These are phyloP conservation scores for Sphaceloma murrayae DNA, from an alignment of 2,329 filamentous ascomycete genomes.

Conservation along the genomic window DNA sequence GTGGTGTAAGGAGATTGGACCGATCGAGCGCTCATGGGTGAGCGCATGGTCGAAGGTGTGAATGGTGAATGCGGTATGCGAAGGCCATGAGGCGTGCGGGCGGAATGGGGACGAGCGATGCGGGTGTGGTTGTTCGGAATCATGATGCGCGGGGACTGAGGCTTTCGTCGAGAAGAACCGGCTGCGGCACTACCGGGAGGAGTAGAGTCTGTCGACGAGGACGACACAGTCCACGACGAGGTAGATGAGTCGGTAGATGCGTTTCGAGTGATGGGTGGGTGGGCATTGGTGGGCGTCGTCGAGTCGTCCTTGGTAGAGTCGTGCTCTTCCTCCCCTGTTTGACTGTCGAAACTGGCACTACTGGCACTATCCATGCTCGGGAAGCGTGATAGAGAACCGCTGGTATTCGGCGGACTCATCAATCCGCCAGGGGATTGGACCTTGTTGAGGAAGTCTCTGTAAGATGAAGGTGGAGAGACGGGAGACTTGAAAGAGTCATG, in stretches of 20 bases:
- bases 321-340: conserved; percentile 28
- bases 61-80: conserved; percentile 71
- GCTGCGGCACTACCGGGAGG: conserved; percentile 19
- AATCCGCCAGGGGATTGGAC: conserved; percentile 61
- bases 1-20: conserved; percentile 62
- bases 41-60: conserved; percentile 52
- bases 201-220: conserved; percentile 19
- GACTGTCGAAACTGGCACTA: conserved; percentile 17
- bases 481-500: conserved; percentile 53
- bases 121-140: conserved; percentile 34
- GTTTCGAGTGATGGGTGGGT: conserved; percentile 27
- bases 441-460: conserved; percentile 81
- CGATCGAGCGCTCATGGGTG: conserved; percentile 55
- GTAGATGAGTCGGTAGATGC: conserved; percentile 26
- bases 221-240: conserved; percentile 19
- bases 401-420: conserved; percentile 56
- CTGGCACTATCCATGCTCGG: conserved; percentile 36
- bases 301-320: conserved; percentile 10
- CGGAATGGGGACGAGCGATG: conserved; percentile 44
- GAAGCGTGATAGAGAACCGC: conserved; percentile 43
- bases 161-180: conserved; percentile 20
- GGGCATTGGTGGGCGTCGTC: conserved; percentile 26
- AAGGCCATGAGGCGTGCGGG: conserved; percentile 52
- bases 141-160: conserved; percentile 34
- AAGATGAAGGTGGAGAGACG: conserved; percentile 81